Percentiles rank a stretch among this genome's conserved stretches.
Conservation (phyloP, 768 basidiomycete species). For the Floccularia luteovirens region DNA sequence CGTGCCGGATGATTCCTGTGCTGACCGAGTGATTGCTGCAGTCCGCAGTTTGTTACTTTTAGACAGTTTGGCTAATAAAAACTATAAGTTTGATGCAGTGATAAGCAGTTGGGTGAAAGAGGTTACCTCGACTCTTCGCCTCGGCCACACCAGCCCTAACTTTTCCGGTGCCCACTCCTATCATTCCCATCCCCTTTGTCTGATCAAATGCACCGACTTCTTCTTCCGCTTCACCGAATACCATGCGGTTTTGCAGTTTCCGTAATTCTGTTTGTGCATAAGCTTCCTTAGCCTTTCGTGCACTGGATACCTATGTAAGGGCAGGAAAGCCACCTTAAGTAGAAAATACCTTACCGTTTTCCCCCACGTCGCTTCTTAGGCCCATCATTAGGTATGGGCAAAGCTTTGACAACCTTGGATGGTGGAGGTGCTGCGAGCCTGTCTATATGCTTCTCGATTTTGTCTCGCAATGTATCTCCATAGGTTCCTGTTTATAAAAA, state of each 20-base stretch:
- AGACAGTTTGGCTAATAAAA: constrained; percentile 86
- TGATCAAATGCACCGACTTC: constrained; percentile 96
- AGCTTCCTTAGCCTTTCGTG: constrained; percentile 97
- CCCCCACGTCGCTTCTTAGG: constrained; percentile 95
- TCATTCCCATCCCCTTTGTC: constrained; percentile 98
- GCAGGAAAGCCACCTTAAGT: constrained; percentile 2
- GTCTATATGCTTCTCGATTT: constrained; percentile 91
- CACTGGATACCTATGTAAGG: constrained; percentile 35
- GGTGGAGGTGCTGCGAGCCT: constrained; percentile 91
- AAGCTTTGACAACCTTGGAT: constrained; percentile 84
- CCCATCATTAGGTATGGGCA: constrained; percentile 92
- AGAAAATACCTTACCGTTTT: constrained; percentile 55
- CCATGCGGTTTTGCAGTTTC: constrained; percentile 96
- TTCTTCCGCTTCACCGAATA: constrained; percentile 90
- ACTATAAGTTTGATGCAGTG: constrained; percentile 4
- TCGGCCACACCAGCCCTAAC: constrained; percentile 86
- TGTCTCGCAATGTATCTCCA: constrained; percentile 72
- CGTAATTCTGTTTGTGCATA: constrained; percentile 95
- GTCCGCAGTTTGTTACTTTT: constrained; percentile 91
- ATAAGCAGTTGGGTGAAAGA: constrained; percentile 2
- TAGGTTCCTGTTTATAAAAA: constrained; percentile 48
- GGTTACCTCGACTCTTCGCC: constrained; percentile 82
- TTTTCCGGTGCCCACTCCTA: constrained; percentile 80
- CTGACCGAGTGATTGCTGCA: constrained; percentile 73
- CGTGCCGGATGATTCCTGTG: constrained; percentile 71